Evolutionary conservation across 768 basidiomycete genomes (phyloP), one percentile per base, ranked within the genome.

Genomic region (Podaxis rugospora): DNA sequence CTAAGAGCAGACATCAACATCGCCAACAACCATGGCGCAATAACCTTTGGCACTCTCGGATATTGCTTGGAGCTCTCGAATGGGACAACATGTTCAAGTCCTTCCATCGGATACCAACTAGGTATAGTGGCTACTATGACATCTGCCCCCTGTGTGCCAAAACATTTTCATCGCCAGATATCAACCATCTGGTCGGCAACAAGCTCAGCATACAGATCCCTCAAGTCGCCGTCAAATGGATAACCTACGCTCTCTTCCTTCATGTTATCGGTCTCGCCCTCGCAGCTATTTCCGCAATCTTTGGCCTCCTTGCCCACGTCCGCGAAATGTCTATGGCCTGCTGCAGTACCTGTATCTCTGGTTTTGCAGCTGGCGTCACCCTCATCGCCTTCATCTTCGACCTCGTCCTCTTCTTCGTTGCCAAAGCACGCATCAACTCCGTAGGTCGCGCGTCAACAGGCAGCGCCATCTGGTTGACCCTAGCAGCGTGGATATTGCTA

Each of bases 321-420:
- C 87, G 89, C 13, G 89, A 93, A 71, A 87, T 92, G 81, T 83
- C 90, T 59, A 93, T 92, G 89, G 78, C 82, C 32, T 93, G 90
- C 70, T 89, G 84, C 75, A 92, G 90, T 66, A 87, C 88, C 55
- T 91, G 82, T 66, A 75, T 96, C 62, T 89, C 92, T 3, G 87
- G 92, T 5, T 84, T 95, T 63, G 93, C 89, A 11, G 92, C 93
- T 0, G 74, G 82, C 1, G 74, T 96, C 61, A 82, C 93, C 54
- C 79, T 98, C 62, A 68, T 92, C 47, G 95, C 95, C 4, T 95
- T 98, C 74, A 84, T 96, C 35, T 95, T 98, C 73, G 97, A 99
- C 72, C 75, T 98, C 61, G 90, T 84, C 65, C 76, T 97, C 60
- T 98, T 98, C 77, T 93, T 92, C 78, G 75, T 96, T 59, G 92